These are phyloP conservation scores for Ogataea philodendri DNA, from an alignment of 805 yeast species.

Conservation along the genomic window DNA sequence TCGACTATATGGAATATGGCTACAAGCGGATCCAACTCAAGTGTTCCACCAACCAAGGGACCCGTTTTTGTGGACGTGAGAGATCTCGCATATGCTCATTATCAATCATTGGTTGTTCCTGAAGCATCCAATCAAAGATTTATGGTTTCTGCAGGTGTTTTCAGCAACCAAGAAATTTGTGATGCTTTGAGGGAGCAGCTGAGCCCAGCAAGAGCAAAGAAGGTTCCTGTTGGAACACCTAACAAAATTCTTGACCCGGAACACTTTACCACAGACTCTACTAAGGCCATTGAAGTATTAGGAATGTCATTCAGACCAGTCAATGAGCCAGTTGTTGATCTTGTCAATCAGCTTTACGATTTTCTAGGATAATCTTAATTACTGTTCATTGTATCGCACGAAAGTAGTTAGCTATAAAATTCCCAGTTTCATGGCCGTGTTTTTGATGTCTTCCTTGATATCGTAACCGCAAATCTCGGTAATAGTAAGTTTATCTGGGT, in stretches of 20 bases:
- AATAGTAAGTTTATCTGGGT: constrained; percentile 28
- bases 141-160: constrained; percentile 32
- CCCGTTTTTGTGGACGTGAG: constrained; percentile 41
- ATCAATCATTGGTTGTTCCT: constrained; percentile 32
- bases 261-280: constrained; percentile 29
- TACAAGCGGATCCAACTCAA: constrained; percentile 26
- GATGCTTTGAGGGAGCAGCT: constrained; percentile 20
- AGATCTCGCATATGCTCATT: constrained; percentile 42
- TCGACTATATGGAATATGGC: constrained; percentile 36
- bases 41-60: constrained; percentile 31
- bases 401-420: not conserved
- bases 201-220: constrained; percentile 11
- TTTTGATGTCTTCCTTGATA: constrained; percentile 29
- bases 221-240: constrained; percentile 26
- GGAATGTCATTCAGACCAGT: constrained; percentile 22
- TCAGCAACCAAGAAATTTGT: constrained; percentile 32
- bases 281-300: constrained; percentile 23
- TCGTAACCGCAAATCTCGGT: constrained; percentile 35
- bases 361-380: too few relatives aligned
- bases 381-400: not conserved
- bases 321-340: constrained; percentile 15
- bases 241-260: constrained; percentile 22
- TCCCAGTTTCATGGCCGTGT: constrained; percentile 12
- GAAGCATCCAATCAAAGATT: constrained; percentile 33
- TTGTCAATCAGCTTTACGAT: constrained; percentile 11